phyloP scores from a whole-genome alignment of 2,329 filamentous ascomycete genomes.

The Trichoderma simmonsii region DNA sequence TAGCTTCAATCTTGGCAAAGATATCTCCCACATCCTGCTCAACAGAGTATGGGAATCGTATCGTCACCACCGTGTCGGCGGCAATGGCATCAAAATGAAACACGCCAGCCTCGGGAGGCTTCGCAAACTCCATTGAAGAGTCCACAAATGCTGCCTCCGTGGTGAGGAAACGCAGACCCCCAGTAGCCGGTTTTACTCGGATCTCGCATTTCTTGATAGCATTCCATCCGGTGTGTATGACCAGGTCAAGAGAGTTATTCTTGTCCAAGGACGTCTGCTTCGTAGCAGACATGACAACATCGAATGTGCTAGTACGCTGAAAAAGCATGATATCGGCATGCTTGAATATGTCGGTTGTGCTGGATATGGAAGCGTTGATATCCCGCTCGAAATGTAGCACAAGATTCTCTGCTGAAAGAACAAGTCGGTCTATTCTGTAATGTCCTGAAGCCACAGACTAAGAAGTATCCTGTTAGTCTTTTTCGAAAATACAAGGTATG shows the following conservation, averaged over 20 bases:
- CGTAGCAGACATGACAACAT: conserved; percentile 63
- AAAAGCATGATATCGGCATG: conserved; percentile 68
- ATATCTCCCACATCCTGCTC: conserved; percentile 73
- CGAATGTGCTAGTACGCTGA: conserved; percentile 65
- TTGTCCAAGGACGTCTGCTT: conserved; percentile 76
- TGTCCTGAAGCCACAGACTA: conserved; percentile 66
- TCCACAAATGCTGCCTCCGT: conserved; percentile 54
- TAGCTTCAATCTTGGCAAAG: conserved; percentile 70
- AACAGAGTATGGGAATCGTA: conserved; percentile 77
- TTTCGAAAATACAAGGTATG: neutral
- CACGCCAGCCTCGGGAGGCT: conserved; percentile 51
- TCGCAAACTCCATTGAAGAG: conserved; percentile 42
- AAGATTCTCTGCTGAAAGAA: conserved; percentile 62
- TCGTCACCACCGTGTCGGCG: conserved; percentile 46
- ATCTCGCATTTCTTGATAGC: conserved; percentile 57
- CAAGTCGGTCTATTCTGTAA: conserved; percentile 72
- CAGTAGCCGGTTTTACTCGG: conserved; percentile 61
- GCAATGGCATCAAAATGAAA: conserved; percentile 50
- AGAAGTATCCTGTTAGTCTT: conserved; percentile 28
- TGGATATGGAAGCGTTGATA: conserved; percentile 44
- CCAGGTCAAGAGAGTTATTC: conserved; percentile 72
- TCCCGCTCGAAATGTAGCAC: conserved; percentile 64
- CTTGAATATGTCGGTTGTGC: conserved; percentile 51
- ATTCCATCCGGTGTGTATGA: conserved; percentile 73
- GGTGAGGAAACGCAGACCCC: conserved; percentile 61